Conservation (phyloP, 768 basidiomycete genomes). For the Dentipellis sp. region DNA sequence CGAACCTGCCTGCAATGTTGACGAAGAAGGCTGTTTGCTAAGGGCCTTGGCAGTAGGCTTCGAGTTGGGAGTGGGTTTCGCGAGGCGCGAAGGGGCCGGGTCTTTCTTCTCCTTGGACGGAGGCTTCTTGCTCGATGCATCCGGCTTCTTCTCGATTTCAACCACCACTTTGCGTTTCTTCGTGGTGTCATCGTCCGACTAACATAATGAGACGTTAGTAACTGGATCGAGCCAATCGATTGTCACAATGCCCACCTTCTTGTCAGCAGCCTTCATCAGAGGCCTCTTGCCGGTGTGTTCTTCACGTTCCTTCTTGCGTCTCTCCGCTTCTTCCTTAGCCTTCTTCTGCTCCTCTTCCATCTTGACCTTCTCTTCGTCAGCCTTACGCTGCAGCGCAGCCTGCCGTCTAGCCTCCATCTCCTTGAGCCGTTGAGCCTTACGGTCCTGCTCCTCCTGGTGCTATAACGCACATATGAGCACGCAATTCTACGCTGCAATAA, state of each 20-base stretch:
- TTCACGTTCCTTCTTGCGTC: slow-evolving; percentile 75
- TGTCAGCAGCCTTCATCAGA: slow-evolving; percentile 36
- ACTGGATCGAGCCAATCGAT: neutral
- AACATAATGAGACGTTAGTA: neutral
- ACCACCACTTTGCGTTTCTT: slow-evolving; percentile 61
- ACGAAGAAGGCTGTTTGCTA: slow-evolving; percentile 9
- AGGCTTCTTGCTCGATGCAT: slow-evolving; percentile 38
- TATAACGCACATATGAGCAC: slow-evolving; percentile 21
- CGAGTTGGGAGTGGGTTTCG: slow-evolving; percentile 19
- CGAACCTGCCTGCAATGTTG: slow-evolving; percentile 12
- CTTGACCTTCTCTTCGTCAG: slow-evolving; percentile 63
- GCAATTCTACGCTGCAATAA: neutral
- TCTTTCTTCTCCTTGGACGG: slow-evolving; percentile 44
- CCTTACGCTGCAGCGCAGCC: slow-evolving; percentile 60
- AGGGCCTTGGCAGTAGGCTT: slow-evolving; percentile 11
- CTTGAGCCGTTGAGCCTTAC: slow-evolving; percentile 62
- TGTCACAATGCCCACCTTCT: slow-evolving; percentile 37
- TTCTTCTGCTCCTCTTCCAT: slow-evolving; percentile 61
- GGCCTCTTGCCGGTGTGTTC: slow-evolving; percentile 65
- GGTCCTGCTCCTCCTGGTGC: slow-evolving; percentile 88
- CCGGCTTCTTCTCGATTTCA: slow-evolving; percentile 33
- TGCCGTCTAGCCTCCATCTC: slow-evolving; percentile 82
- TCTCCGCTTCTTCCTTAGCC: slow-evolving; percentile 64
- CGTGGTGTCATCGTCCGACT: slow-evolving; percentile 55
- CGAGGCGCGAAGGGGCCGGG: slow-evolving; percentile 18